phyloP scores from a whole-genome alignment of 352 stramenopile genomes.

The Phytophthora syringae region DNA sequence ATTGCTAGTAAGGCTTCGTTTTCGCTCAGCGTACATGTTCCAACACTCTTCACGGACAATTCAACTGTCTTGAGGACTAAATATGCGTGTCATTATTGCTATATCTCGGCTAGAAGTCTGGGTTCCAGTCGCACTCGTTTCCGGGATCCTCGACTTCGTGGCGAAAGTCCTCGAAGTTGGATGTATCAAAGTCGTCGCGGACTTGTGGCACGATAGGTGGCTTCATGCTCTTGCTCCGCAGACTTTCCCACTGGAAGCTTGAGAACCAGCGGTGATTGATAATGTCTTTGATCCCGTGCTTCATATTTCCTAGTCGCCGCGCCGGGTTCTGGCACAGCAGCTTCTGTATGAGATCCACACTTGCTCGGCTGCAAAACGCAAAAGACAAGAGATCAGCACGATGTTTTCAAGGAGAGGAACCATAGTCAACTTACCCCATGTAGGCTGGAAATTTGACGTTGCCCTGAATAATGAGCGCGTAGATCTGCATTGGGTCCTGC shows the following conservation, averaged over 20 bases:
- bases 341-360: conserved; percentile 89
- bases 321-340: conserved; percentile 82
- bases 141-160: conserved; percentile 71
- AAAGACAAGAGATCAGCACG: background rate
- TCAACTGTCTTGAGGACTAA: conserved; percentile 13
- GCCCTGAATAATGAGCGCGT: conserved; percentile 90
- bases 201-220: conserved; percentile 79
- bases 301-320: conserved; percentile 82
- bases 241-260: conserved; percentile 68
- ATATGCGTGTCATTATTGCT: conserved; percentile 26
- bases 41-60: background rate
- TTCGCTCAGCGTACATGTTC: background rate
- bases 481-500: conserved; percentile 92
- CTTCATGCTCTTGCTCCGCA: conserved; percentile 67
- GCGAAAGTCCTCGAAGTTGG: conserved; percentile 83
- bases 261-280: conserved; percentile 88
- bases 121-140: conserved; percentile 74
- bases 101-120: conserved; percentile 60
- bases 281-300: conserved; percentile 86
- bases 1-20: too few species aligned
- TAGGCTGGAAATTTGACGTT: conserved; percentile 86
- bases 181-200: conserved; percentile 78
- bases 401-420: background rate
- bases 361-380: conserved; percentile 49
- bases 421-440: conserved; percentile 62